Conservation (phyloP, 1,139 yeast genomes). For the Yamadazyma membranifaciens region DNA sequence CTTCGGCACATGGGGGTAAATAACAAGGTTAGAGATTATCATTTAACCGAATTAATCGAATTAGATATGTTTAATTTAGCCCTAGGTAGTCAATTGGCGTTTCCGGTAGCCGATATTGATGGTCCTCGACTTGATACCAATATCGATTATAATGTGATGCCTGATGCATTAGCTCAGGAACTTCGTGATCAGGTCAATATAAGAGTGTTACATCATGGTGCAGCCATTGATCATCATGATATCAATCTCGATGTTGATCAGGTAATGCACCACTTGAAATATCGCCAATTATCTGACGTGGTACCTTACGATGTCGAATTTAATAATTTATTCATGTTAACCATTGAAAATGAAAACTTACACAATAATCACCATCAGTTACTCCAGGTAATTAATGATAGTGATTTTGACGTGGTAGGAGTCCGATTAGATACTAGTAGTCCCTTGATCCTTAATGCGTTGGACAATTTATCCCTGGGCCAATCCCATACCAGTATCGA, state of each 20-base stretch:
- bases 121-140: not conserved
- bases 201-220: not conserved
- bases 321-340: slow-evolving; percentile 26
- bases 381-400: not conserved
- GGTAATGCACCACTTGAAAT: not conserved
- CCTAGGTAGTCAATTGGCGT: slow-evolving; percentile 13
- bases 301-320: slow-evolving; percentile 36
- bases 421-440: slow-evolving; percentile 24
- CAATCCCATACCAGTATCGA: slow-evolving; percentile 14
- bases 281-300: slow-evolving; percentile 8
- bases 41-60: slow-evolving; percentile 27
- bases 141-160: not conserved
- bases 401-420: slow-evolving; percentile 27
- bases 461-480: slow-evolving; percentile 2
- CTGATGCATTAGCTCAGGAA: slow-evolving; percentile 8
- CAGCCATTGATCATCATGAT: not conserved
- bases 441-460: slow-evolving; percentile 12
- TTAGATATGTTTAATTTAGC: slow-evolving; percentile 33
- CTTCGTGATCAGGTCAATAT: not conserved
- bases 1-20: slow-evolving; percentile 10
- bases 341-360: slow-evolving; percentile 27
- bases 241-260: not conserved
- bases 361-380: slow-evolving; percentile 6
- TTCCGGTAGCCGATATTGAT: not conserved
- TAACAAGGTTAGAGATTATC: slow-evolving; percentile 18